Evolutionary conservation across 257 asterid genomes (phyloP).

Genomic region (Vinca minor): DNA sequence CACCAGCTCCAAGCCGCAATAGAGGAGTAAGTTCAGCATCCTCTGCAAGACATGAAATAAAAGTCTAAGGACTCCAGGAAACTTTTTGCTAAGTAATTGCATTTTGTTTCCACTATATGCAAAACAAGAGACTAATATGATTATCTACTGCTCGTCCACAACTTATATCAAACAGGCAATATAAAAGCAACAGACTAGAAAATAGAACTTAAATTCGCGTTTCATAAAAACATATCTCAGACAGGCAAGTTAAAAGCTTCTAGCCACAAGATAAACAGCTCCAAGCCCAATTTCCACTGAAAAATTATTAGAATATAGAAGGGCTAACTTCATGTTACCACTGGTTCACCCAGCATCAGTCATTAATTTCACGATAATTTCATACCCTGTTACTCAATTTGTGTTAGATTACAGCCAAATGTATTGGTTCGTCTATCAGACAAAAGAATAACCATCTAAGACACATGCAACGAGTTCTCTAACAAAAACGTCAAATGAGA

Average conservation of each 20-base stretch:
- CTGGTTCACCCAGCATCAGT: not conserved
- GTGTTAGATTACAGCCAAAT: not conserved
- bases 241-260: not conserved
- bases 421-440: not conserved
- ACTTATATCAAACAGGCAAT: not conserved
- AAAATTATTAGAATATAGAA: not conserved
- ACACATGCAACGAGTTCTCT: not conserved
- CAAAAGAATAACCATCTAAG: not conserved
- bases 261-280: not conserved
- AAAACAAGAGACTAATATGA: not conserved
- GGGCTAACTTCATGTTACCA: not conserved
- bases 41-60: conserved; percentile 40
- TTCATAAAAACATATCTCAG: not conserved
- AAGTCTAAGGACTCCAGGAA: not conserved
- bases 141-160: not conserved
- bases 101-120: not conserved
- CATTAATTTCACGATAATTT: not conserved
- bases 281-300: too few relatives aligned
- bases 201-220: not conserved
- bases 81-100: not conserved
- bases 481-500: not conserved
- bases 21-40: conserved; percentile 82
- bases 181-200: not conserved
- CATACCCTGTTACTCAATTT: not conserved
- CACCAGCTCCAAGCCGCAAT: conserved; percentile 94